Evolutionary conservation across 805 yeast genomes (phyloP).

Genomic region (Barnettozyma populi): DNA sequence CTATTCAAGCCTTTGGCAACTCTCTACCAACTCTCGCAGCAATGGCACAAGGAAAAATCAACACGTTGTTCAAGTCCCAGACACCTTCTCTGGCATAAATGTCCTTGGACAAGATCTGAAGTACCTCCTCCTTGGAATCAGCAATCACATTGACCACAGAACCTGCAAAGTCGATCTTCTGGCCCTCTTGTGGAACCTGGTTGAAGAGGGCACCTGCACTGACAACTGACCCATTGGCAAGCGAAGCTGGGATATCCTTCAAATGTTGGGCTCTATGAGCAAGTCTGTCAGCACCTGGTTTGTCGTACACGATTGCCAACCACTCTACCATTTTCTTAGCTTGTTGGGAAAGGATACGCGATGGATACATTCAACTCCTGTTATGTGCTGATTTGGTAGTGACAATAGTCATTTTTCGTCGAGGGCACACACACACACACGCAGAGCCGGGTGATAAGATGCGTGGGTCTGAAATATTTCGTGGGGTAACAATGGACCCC

Average conservation of each 20-base stretch:
- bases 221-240: conserved; percentile 39
- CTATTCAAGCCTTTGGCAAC: background rate
- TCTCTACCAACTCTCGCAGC: conserved; percentile 40
- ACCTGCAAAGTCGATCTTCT: conserved; percentile 55
- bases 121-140: conserved; percentile 56
- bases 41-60: conserved; percentile 50
- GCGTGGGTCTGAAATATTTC: background rate
- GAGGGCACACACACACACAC: background rate
- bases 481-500: background rate
- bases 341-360: conserved; percentile 9
- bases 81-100: conserved; percentile 58
- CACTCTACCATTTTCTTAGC: conserved; percentile 46
- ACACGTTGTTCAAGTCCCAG: conserved; percentile 66
- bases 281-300: conserved; percentile 49
- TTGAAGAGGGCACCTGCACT: conserved; percentile 49
- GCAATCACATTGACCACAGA: conserved; percentile 61
- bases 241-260: conserved; percentile 38
- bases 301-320: conserved; percentile 65
- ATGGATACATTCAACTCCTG: conserved; percentile 9
- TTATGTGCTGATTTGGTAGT: background rate
- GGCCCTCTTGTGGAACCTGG: conserved; percentile 36
- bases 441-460: background rate
- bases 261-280: conserved; percentile 49
- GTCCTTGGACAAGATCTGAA: conserved; percentile 60
- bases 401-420: background rate